These are phyloP conservation scores for Penicillium cinerascens DNA, from an alignment of 495 filamentous ascomycete species.

Conservation along the genomic window DNA sequence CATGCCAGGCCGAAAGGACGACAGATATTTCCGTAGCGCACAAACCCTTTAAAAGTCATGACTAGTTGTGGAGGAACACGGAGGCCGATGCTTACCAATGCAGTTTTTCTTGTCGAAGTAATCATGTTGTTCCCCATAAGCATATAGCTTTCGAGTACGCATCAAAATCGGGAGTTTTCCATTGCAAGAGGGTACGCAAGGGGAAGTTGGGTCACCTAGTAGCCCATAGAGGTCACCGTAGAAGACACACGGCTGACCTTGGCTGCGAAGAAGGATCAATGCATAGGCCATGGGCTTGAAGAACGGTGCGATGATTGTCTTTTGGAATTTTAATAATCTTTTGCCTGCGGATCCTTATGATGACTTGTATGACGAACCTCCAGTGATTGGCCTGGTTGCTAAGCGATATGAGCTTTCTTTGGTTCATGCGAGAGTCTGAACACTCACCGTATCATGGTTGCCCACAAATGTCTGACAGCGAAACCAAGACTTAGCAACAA, in stretches of 20 bases:
- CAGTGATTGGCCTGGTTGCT: constrained; percentile 60
- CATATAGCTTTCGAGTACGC: constrained; percentile 64
- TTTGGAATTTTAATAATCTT: background rate
- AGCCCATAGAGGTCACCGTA: constrained; percentile 74
- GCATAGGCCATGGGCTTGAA: constrained; percentile 61
- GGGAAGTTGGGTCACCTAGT: constrained; percentile 37
- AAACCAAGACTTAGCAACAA: constrained; percentile 3
- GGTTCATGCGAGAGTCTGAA: background rate
- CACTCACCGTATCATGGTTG: constrained; percentile 45
- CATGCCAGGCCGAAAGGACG: constrained; percentile 53
- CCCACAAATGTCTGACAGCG: constrained; percentile 38
- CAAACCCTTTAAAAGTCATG: constrained; percentile 40
- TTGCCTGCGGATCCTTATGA: background rate
- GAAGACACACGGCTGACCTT: constrained; percentile 69
- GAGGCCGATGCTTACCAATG: constrained; percentile 48
- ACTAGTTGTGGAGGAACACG: background rate
- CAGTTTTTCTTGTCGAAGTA: constrained; percentile 65
- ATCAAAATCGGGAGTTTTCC: constrained; percentile 56
- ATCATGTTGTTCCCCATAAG: constrained; percentile 64
- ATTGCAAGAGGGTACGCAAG: constrained; percentile 51
- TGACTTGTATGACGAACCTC: constrained; percentile 30
- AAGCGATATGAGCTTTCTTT: background rate
- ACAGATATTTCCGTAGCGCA: constrained; percentile 56
- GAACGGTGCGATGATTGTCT: constrained; percentile 49
- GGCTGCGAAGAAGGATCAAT: constrained; percentile 63